Evolutionary conservation across 208 protist species (phyloP).

Genomic region (Crithidia brevicula): DNA sequence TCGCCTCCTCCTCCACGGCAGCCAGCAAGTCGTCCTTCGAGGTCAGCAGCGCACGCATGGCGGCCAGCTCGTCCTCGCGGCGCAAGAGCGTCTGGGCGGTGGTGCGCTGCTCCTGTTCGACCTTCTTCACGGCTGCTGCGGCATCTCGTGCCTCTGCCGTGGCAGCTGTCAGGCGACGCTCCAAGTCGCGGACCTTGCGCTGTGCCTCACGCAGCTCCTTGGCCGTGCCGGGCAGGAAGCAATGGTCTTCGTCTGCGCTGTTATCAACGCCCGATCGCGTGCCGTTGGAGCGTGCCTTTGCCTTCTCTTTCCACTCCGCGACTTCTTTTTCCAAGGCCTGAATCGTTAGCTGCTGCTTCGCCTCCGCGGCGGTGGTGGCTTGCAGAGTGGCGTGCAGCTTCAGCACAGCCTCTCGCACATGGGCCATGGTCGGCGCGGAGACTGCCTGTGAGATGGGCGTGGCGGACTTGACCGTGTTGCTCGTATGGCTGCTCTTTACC

Average conservation of each 20-base stretch:
- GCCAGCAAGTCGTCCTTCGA: conserved; percentile 25
- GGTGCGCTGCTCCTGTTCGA: conserved; percentile 28
- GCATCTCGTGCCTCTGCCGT: conserved; percentile 21
- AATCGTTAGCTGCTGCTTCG: conserved; percentile 26
- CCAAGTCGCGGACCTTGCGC: conserved; percentile 25
- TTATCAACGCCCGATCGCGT: conserved; percentile 2
- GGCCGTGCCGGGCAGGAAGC: conserved; percentile 38
- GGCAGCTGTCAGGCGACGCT: conserved; percentile 22
- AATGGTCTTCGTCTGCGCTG: conserved; percentile 10
- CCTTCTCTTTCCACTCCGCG: conserved; percentile 28
- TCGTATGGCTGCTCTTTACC: not conserved
- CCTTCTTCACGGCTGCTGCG: conserved; percentile 14
- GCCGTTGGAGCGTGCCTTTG: not conserved
- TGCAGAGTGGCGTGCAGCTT: conserved; percentile 31
- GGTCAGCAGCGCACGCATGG: conserved; percentile 25
- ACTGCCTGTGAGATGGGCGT: not conserved
- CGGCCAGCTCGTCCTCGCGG: conserved; percentile 30
- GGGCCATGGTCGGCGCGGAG: conserved; percentile 26
- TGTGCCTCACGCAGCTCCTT: conserved; percentile 39
- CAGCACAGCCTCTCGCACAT: conserved; percentile 48
- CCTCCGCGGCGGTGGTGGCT: conserved; percentile 16
- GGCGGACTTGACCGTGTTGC: not conserved
- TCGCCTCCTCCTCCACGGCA: conserved; percentile 15
- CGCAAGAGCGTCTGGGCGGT: conserved; percentile 6
- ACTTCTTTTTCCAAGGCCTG: conserved; percentile 37